phyloP scores from a whole-genome alignment of 805 yeast species.

The Saccharomyces jurei region DNA sequence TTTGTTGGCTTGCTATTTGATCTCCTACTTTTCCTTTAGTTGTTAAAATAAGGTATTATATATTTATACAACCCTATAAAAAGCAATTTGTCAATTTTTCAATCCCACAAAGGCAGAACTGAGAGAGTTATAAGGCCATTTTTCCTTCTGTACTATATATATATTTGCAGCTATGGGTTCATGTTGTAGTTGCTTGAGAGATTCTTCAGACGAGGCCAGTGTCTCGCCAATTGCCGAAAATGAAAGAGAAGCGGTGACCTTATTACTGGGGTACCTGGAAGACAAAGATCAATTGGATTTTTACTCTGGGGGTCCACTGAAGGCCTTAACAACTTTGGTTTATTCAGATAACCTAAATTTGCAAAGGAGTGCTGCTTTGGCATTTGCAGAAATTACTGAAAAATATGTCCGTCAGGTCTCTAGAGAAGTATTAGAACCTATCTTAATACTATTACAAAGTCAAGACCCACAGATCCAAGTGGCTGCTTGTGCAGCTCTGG shows the following conservation, averaged over 20 bases:
- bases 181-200: constrained; percentile 42
- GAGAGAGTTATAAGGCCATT: neutral
- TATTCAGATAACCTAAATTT: constrained; percentile 91
- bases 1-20: neutral
- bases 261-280: constrained; percentile 80
- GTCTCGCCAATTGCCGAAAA: constrained; percentile 83
- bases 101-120: neutral
- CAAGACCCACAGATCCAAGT: constrained; percentile 92
- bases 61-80: neutral
- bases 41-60: neutral
- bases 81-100: neutral
- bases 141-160: neutral
- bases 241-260: constrained; percentile 93
- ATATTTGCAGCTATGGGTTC: constrained; percentile 37
- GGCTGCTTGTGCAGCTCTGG: constrained; percentile 97
- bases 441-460: constrained; percentile 74
- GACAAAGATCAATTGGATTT: constrained; percentile 70
- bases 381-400: constrained; percentile 97
- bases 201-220: constrained; percentile 37
- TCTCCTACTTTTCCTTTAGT: neutral
- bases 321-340: constrained; percentile 86
- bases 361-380: constrained; percentile 94
- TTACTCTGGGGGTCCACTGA: constrained; percentile 73
- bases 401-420: constrained; percentile 88
- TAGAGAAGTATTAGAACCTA: constrained; percentile 89